Percentiles rank a stretch among this genome's conserved stretches.
Evolutionary conservation across 192 early-diverging fungal species (phyloP).

Genomic region (Coemansia sp.): DNA sequence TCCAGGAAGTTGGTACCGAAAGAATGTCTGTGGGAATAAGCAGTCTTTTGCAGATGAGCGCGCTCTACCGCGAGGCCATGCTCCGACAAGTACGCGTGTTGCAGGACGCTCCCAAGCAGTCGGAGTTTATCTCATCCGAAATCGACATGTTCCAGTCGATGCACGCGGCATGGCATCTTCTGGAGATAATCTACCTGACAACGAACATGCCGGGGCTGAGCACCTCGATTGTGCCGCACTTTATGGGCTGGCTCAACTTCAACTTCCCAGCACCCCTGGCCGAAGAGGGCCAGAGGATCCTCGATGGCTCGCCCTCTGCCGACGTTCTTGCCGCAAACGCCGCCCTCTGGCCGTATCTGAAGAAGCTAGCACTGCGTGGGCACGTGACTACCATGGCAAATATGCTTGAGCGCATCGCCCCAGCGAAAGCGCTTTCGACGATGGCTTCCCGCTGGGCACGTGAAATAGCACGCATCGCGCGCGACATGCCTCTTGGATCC

Average conservation of each 20-base stretch:
- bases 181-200: slow-evolving; percentile 46
- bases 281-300: slow-evolving; percentile 29
- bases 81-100: slow-evolving; percentile 37
- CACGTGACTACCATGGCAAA: slow-evolving; percentile 30
- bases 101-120: slow-evolving; percentile 10
- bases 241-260: slow-evolving; percentile 52
- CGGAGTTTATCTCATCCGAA: slow-evolving; percentile 23
- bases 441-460: slow-evolving; percentile 30
- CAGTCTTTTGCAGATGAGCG: slow-evolving; percentile 27
- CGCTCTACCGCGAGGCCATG: slow-evolving; percentile 50
- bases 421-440: slow-evolving; percentile 11
- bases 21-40: slow-evolving; percentile 10
- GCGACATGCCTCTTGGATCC: slow-evolving; percentile 44
- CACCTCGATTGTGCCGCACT: slow-evolving; percentile 27
- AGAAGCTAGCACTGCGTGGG: slow-evolving; percentile 38
- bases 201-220: slow-evolving; percentile 31
- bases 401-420: slow-evolving; percentile 29
- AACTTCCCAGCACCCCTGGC: slow-evolving; percentile 44
- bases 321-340: slow-evolving; percentile 12
- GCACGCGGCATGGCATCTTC: slow-evolving; percentile 51
- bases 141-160: slow-evolving; percentile 38
- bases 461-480: slow-evolving; percentile 15
- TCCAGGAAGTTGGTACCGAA: background rate
- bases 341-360: slow-evolving; percentile 38
- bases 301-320: slow-evolving; percentile 5